Evolutionary conservation across 2,329 filamentous ascomycete genomes (phyloP).

Genomic region (Plenodomus lindquistii): DNA sequence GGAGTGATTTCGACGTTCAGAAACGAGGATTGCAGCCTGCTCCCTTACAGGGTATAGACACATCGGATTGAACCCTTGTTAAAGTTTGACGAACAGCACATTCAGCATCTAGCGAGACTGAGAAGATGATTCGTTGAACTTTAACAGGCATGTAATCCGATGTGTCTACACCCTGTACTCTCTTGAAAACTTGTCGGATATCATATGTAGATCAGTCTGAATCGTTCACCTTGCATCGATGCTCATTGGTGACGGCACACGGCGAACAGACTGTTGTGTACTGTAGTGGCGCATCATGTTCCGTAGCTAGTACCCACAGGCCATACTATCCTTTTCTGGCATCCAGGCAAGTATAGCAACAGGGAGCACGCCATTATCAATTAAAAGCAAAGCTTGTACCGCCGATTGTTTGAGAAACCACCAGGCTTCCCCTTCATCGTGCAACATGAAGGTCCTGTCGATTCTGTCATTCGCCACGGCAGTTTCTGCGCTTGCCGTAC

Average conservation of each 20-base stretch:
- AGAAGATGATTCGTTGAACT: too few species aligned
- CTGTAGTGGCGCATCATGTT: neutral
- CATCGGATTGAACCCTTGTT: too few species aligned
- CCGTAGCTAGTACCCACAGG: neutral
- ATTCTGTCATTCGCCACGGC: constrained; percentile 12
- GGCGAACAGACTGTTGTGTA: neutral
- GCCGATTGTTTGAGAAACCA: constrained; percentile 6
- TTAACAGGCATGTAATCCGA: too few species aligned
- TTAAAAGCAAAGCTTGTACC: constrained; percentile 6
- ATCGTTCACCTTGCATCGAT: neutral
- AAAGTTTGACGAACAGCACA: too few species aligned
- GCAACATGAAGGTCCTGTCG: constrained; percentile 17
- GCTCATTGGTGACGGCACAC: neutral
- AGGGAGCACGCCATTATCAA: neutral
- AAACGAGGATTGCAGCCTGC: neutral
- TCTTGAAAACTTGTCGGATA: neutral
- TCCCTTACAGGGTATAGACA: too few species aligned
- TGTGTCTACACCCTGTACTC: neutral
- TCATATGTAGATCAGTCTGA: neutral
- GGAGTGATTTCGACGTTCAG: neutral
- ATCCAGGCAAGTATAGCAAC: neutral
- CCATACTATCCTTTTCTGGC: neutral
- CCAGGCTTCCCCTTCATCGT: constrained; percentile 1
- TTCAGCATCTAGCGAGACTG: too few species aligned
- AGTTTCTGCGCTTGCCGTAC: constrained; percentile 15